phyloP scores from a whole-genome alignment of 768 basidiomycete species.

The Mycena epipterygia region DNA sequence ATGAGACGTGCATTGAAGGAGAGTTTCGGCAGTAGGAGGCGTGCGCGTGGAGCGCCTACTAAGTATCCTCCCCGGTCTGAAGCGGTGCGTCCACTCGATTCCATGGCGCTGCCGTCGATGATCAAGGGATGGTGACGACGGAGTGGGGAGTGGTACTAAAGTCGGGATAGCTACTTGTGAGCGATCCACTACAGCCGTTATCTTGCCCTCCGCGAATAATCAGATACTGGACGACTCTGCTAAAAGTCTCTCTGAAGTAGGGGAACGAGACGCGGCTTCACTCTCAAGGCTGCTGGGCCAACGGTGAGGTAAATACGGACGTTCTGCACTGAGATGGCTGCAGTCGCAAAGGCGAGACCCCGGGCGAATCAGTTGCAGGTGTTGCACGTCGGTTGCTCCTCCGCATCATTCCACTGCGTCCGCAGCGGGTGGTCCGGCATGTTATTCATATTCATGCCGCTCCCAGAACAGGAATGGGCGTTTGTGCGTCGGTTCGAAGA shows the following conservation, averaged over 20 bases:
- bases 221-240: conserved; percentile 39
- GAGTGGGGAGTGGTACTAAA: conserved; percentile 80
- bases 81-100: conserved; percentile 61
- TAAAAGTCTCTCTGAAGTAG: conserved; percentile 30
- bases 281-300: conserved; percentile 33
- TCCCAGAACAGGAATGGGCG: conserved; percentile 65
- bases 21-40: too few relatives aligned
- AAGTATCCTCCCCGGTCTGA: conserved; percentile 67
- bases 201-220: conserved; percentile 39
- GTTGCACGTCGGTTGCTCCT: conserved; percentile 38
- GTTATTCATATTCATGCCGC: conserved; percentile 70
- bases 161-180: conserved; percentile 63
- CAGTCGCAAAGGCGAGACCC: conserved; percentile 11
- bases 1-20: too few relatives aligned
- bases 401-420: conserved; percentile 50
- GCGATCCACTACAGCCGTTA: conserved; percentile 32
- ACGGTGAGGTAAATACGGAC: conserved; percentile 32
- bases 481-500: conserved; percentile 36
- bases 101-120: conserved; percentile 69
- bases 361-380: conserved; percentile 11
- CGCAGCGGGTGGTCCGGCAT: conserved; percentile 78
- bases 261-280: conserved; percentile 34
- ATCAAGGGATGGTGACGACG: conserved; percentile 78
- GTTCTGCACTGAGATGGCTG: conserved; percentile 22
- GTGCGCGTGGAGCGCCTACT: too few relatives aligned